Evolutionary conservation across 176 grass and related monocot genomes (phyloP).

Genomic region (Phoenix dactylifera): DNA sequence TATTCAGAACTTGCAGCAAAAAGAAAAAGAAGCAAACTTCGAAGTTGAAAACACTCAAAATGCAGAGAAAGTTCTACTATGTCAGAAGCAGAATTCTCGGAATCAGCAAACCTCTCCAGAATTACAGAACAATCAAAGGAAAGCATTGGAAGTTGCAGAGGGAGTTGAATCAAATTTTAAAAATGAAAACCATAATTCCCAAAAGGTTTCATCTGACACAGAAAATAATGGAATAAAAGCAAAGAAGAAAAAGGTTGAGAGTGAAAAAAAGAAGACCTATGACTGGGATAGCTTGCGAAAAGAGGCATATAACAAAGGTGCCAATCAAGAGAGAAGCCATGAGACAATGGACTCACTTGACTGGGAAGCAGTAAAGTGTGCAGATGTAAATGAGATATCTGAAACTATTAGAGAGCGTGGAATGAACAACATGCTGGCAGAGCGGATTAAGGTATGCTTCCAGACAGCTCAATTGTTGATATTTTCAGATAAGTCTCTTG

Average conservation of each 20-base stretch:
- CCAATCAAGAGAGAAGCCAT: conserved; percentile 35
- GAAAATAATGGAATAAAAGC: conserved; percentile 21
- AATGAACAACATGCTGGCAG: conserved; percentile 87
- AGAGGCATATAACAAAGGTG: conserved; percentile 29
- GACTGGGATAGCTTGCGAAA: conserved; percentile 83
- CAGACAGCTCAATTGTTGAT: too few relatives aligned
- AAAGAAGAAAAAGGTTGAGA: conserved; percentile 30
- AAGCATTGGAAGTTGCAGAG: conserved; percentile 15
- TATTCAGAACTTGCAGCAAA: conserved; percentile 15
- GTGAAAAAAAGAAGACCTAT: conserved; percentile 37
- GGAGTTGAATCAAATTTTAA: background rate
- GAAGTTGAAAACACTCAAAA: conserved; percentile 11
- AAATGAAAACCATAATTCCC: background rate
- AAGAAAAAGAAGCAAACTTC: conserved; percentile 4
- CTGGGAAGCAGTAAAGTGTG: conserved; percentile 58
- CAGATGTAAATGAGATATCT: conserved; percentile 52
- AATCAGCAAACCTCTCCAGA: conserved; percentile 18
- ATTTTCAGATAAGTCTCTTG: too few relatives aligned
- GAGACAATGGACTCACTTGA: conserved; percentile 56
- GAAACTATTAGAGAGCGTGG: conserved; percentile 65
- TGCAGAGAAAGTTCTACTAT: conserved; percentile 11
- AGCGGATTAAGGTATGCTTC: conserved; percentile 63
- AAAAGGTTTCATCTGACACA: conserved; percentile 2
- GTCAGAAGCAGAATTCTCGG: conserved; percentile 14
- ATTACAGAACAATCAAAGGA: conserved; percentile 16